Base-by-base conservation (phyloP, 2,329 filamentous ascomycete species). In the Ascochyta clinopodiicola region DNA sequence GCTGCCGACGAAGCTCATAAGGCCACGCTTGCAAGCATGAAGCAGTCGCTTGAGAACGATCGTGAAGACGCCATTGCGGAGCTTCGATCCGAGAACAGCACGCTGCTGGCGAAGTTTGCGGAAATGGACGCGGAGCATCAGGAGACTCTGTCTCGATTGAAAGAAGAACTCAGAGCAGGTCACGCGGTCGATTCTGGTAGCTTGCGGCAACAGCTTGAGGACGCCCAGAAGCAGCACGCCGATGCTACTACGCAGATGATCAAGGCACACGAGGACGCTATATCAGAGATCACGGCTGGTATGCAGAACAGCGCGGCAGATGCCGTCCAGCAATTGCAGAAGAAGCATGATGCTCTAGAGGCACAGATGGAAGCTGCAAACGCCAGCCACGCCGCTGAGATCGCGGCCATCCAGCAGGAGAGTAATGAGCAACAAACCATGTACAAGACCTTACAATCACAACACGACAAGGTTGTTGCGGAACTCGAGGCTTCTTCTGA, bases 221-320 rank as follows among this genome's bases (percentile, higher is more conserved):
- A 62, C 21, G 24, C 71, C 21, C 64, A 72, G 46, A 67, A 65
- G 46, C 59, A 63, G 31, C 66, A 73, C 47, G 52, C 52, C 15
- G 67, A 71, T 7, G 64, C 73, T 1, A 55, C 46, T 1, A 68
- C 73, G 40, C 68, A 73, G 48, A 70, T 64, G 56, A 71, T 71
- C 7, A 62, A 64, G 12, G 67, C 70, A 4, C 73, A 75, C 22
- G 72, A 75, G 42, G 67, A 70, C 19, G 72, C 71, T 12, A 74
- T 75, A n/a, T 62, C 67, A 7, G 71, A 74, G 48, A 54, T 75
- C 4, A 75, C 72, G 67, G 36, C 60, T 1, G 67, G 67, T 37
- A 74, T 75, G 71, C 70, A 74, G 48, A 61, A 67, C 10, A 72
- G 68, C 42, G 67, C 68, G 24, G 58, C 61, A 4, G 70, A 75